These are phyloP conservation scores for Botrytis deweyae DNA, from an alignment of 2,329 filamentous ascomycete species.

Conservation along the genomic window DNA sequence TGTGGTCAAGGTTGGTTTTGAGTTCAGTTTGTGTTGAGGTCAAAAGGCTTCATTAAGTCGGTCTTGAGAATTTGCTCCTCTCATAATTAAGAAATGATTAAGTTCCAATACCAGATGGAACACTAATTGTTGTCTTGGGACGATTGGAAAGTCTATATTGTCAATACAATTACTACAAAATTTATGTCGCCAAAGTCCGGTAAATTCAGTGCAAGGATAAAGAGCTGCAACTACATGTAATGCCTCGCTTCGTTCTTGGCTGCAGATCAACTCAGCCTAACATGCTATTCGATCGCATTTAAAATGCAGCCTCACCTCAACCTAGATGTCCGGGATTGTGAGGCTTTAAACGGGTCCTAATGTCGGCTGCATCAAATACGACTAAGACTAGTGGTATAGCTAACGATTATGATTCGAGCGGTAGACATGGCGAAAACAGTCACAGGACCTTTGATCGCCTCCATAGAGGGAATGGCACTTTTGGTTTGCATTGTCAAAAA, in stretches of 20 bases:
- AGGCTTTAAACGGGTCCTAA: not conserved
- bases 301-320: not conserved
- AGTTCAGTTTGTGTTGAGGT: not conserved
- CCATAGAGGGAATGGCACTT: not conserved
- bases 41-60: not conserved
- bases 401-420: not conserved
- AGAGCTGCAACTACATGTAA: not conserved
- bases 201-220: not conserved
- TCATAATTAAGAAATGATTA: not conserved
- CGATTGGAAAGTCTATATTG: not conserved
- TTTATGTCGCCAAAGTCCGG: not conserved
- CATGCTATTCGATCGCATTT: not conserved
- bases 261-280: slow-evolving; percentile 1
- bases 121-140: not conserved
- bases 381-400: not conserved
- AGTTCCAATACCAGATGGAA: not conserved
- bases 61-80: not conserved
- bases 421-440: not conserved
- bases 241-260: slow-evolving; percentile 5
- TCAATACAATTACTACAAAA: not conserved
- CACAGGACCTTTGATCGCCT: not conserved
- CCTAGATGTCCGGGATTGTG: not conserved
- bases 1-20: not conserved
- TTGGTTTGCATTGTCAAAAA: not conserved
- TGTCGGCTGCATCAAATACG: not conserved